These are phyloP conservation scores for Yamadazyma diospyri DNA, from an alignment of 1,139 yeast species.

Conservation along the genomic window DNA sequence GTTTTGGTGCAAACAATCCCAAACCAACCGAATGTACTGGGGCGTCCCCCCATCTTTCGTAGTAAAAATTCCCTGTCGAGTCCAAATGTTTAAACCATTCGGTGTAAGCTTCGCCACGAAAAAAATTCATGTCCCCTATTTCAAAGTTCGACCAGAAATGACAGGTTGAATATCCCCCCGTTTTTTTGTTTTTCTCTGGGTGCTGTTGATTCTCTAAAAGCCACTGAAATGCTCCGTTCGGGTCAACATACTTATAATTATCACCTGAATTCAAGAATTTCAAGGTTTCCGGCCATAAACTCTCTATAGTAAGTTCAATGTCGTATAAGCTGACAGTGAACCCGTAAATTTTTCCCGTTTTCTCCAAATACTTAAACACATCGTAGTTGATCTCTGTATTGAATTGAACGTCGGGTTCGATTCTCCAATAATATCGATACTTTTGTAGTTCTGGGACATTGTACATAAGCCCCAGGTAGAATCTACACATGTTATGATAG, in stretches of 20 bases:
- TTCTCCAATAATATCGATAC: slow-evolving; percentile 68
- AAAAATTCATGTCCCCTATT: slow-evolving; percentile 78
- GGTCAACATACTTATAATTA: slow-evolving; percentile 56
- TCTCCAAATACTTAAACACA: slow-evolving; percentile 70
- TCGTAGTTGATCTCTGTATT: slow-evolving; percentile 70
- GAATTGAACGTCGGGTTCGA: slow-evolving; percentile 72
- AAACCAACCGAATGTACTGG: slow-evolving; percentile 81
- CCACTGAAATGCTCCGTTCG: slow-evolving; percentile 65
- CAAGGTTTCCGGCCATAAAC: slow-evolving; percentile 69
- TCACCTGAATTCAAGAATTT: slow-evolving; percentile 55
- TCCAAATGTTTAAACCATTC: slow-evolving; percentile 66
- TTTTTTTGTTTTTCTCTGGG: slow-evolving; percentile 48
- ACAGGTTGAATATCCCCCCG: slow-evolving; percentile 77
- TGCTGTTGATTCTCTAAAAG: slow-evolving; percentile 62
- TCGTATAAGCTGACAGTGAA: slow-evolving; percentile 68
- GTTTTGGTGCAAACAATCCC: slow-evolving; percentile 67
- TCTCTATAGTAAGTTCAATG: slow-evolving; percentile 55
- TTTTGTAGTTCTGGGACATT: slow-evolving; percentile 54
- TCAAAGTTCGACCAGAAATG: slow-evolving; percentile 91
- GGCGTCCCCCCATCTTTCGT: slow-evolving; percentile 92
- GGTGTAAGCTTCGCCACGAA: slow-evolving; percentile 60
- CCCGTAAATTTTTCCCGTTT: slow-evolving; percentile 63
- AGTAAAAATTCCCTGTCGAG: slow-evolving; percentile 71
- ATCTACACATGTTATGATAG: slow-evolving; percentile 72
- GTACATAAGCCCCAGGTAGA: slow-evolving; percentile 59